phyloP scores from a whole-genome alignment of 495 filamentous ascomycete species.

The Hamigera avellanea region DNA sequence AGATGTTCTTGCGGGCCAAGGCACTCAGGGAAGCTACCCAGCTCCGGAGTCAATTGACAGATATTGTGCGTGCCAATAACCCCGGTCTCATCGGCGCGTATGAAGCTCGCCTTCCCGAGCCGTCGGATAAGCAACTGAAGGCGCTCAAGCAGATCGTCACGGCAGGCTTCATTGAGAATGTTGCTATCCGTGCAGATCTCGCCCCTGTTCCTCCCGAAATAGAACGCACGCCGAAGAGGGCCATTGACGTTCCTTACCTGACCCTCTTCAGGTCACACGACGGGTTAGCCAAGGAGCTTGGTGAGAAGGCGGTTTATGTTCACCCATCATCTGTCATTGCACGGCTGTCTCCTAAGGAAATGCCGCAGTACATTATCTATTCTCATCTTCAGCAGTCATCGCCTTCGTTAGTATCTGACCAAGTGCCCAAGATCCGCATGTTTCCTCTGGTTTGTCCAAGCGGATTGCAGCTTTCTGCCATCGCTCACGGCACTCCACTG shows the following conservation, averaged over 20 bases:
- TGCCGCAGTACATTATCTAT: constrained; percentile 82
- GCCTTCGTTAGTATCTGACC: constrained; percentile 30
- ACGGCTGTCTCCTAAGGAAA: constrained; percentile 53
- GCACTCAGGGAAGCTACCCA: constrained; percentile 75
- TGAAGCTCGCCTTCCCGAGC: constrained; percentile 52
- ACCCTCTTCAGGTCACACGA: constrained; percentile 66
- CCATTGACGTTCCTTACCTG: constrained; percentile 82
- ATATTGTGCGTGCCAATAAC: constrained; percentile 66
- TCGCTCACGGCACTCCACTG: constrained; percentile 79
- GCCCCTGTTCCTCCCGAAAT: constrained; percentile 61
- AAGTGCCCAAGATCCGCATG: constrained; percentile 74
- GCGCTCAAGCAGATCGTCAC: constrained; percentile 84
- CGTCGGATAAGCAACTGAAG: constrained; percentile 59
- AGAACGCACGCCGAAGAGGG: constrained; percentile 58
- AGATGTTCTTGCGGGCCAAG: constrained; percentile 78
- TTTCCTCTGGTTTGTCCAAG: constrained; percentile 71
- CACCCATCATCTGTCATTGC: constrained; percentile 77
- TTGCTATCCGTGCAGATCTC: constrained; percentile 87
- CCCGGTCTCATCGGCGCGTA: constrained; percentile 50
- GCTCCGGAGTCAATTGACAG: constrained; percentile 68
- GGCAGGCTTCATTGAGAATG: constrained; percentile 87
- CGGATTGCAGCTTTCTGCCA: constrained; percentile 59
- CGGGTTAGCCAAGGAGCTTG: constrained; percentile 33
- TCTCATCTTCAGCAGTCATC: constrained; percentile 66
- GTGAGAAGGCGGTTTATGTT: constrained; percentile 60